These are phyloP conservation scores for Penicillium sp. DNA, from an alignment of 2,329 filamentous ascomycete species.

Conservation along the genomic window DNA sequence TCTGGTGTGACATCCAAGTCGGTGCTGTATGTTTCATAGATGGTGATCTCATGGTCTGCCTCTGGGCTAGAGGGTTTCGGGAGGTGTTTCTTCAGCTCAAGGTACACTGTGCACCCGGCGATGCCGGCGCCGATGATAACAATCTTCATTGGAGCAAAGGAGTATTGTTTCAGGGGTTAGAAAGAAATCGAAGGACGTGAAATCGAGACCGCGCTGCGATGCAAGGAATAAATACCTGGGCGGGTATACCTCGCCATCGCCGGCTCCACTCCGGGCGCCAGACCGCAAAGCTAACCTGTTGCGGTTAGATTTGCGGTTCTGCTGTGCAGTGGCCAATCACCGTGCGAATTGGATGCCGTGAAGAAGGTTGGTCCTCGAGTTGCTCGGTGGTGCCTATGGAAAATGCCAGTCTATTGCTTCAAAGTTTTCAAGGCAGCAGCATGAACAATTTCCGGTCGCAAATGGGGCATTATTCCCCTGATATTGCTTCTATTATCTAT, in stretches of 20 bases:
- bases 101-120: conserved; percentile 40
- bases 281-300: neutral
- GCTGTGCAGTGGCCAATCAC: too few species aligned
- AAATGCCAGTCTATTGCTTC: too few species aligned
- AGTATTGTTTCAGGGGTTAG: neutral
- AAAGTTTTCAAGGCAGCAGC: neutral
- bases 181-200: neutral
- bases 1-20: conserved; percentile 20
- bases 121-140: conserved; percentile 47
- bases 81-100: conserved; percentile 43
- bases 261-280: neutral
- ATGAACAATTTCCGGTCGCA: neutral
- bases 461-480: neutral
- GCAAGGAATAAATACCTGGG: neutral
- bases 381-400: neutral
- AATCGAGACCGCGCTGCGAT: neutral
- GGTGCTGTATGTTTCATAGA: conserved; percentile 45
- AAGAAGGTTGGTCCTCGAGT: neutral
- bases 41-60: conserved; percentile 31
- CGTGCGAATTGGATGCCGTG: neutral
- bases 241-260: neutral
- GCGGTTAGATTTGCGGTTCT: neutral
- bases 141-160: conserved; percentile 38
- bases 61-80: conserved; percentile 16
- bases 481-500: neutral